These are phyloP conservation scores for Nemania bipapillata DNA, from an alignment of 2,329 filamentous ascomycete genomes.

Conservation along the genomic window DNA sequence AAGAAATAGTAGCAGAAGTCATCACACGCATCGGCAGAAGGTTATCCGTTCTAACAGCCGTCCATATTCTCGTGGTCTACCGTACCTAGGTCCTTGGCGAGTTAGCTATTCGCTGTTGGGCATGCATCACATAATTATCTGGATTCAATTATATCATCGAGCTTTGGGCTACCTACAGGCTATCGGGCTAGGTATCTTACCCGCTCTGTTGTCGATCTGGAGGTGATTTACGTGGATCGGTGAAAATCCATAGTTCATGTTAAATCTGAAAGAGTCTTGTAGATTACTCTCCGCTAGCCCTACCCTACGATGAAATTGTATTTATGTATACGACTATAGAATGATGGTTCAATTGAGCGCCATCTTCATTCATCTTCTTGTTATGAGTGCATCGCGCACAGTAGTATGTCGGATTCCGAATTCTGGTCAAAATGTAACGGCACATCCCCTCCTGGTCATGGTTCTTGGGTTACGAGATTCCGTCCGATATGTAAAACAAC, in stretches of 20 bases:
- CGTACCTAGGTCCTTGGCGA: conserved; percentile 19
- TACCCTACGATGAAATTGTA: neutral
- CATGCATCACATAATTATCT: conserved; percentile 2
- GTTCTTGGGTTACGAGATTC: conserved; percentile 10
- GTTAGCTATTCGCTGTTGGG: neutral
- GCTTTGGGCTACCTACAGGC: neutral
- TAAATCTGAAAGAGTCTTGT: neutral
- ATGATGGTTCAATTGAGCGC: neutral
- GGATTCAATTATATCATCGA: neutral
- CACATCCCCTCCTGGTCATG: neutral
- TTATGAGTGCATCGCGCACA: neutral
- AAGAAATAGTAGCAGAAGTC: neutral
- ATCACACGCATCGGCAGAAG: conserved; percentile 18
- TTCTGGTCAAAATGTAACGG: conserved; percentile 13
- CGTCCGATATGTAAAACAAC: conserved; percentile 32
- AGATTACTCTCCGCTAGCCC: neutral
- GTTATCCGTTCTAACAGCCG: neutral
- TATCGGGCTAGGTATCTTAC: neutral
- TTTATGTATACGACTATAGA: neutral
- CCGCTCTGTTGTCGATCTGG: neutral
- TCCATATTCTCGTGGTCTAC: conserved; percentile 13
- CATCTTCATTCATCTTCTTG: neutral
- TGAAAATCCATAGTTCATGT: conserved; percentile 5
- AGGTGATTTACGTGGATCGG: neutral
- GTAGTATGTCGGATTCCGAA: neutral